phyloP scores from a whole-genome alignment of 106 monocot species.

The Iris macrosiphon region DNA sequence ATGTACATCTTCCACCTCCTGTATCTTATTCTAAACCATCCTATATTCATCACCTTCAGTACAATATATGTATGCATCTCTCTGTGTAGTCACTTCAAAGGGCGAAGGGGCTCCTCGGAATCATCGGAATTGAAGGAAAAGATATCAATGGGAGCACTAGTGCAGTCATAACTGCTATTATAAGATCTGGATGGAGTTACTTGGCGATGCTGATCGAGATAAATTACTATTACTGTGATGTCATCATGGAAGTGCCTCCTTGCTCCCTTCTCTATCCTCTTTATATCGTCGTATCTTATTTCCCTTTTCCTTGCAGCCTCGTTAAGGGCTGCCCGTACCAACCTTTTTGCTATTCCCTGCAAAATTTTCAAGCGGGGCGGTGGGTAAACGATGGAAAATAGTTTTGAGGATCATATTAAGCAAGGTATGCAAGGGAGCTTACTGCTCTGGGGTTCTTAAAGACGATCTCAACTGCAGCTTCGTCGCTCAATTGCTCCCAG shows the following conservation, averaged over 20 bases:
- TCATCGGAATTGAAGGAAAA: conserved; percentile 22
- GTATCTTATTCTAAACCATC: too few species aligned
- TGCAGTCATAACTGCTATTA: conserved; percentile 7
- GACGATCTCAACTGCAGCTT: conserved; percentile 47
- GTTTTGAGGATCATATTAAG: too few species aligned
- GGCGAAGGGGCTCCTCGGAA: conserved; percentile 10
- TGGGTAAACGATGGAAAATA: background rate
- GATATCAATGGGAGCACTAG: conserved; percentile 25
- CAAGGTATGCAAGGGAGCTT: background rate
- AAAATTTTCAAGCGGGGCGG: conserved; percentile 6
- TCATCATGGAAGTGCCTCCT: conserved; percentile 51
- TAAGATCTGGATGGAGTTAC: conserved; percentile 1
- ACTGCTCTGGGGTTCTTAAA: conserved; percentile 47
- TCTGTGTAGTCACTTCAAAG: conserved; percentile 7
- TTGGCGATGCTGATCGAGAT: conserved; percentile 33
- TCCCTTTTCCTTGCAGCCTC: conserved; percentile 51
- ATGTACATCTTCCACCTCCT: too few species aligned
- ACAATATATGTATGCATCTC: too few species aligned
- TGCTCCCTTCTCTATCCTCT: conserved; percentile 30
- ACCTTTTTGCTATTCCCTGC: conserved; percentile 49
- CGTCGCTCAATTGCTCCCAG: conserved; percentile 50
- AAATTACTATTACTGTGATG: conserved; percentile 46
- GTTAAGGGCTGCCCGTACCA: conserved; percentile 38
- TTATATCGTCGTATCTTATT: conserved; percentile 41
- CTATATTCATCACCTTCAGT: too few species aligned